These are phyloP conservation scores for Naumovozyma dairenensis DNA, from an alignment of 805 yeast species.

Conservation along the genomic window DNA sequence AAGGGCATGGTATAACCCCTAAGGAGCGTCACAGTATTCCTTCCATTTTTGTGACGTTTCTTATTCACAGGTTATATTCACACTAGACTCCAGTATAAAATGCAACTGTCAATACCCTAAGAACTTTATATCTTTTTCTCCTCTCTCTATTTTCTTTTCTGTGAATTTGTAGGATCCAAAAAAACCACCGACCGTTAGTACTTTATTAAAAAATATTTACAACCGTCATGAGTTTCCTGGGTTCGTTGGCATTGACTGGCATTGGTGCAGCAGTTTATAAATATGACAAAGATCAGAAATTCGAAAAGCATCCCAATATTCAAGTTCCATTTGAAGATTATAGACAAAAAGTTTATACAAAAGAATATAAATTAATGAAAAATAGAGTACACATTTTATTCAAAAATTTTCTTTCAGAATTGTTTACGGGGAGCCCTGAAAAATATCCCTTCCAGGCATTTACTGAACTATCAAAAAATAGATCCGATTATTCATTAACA, in stretches of 20 bases:
- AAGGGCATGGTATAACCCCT: too few species aligned
- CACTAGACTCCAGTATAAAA: too few species aligned
- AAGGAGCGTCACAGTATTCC: too few species aligned
- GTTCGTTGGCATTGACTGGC: slow-evolving; percentile 22
- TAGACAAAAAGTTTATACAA: slow-evolving; percentile 9
- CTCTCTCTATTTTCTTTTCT: too few species aligned
- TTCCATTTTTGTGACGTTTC: too few species aligned
- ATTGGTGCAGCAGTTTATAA: slow-evolving; percentile 23
- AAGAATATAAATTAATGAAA: slow-evolving; percentile 7
- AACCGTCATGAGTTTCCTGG: slow-evolving; percentile 29
- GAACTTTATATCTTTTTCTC: too few species aligned
- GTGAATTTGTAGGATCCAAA: too few species aligned
- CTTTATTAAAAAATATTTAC: too few species aligned
- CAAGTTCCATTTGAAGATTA: slow-evolving; percentile 7
- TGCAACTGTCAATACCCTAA: too few species aligned
- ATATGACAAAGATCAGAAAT: slow-evolving; percentile 19
- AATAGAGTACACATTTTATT: slow-evolving; percentile 7
- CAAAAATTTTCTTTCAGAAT: slow-evolving; percentile 17
- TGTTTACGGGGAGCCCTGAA: slow-evolving; percentile 16
- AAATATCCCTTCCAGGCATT: slow-evolving; percentile 21
- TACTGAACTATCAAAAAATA: slow-evolving; percentile 10
- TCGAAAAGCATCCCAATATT: slow-evolving; percentile 13
- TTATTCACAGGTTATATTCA: too few species aligned
- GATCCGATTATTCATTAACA: slow-evolving; percentile 9
- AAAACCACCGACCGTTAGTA: too few species aligned